Evolutionary conservation across 345 rosid genomes (phyloP).

Genomic region (Camelina neglecta): DNA sequence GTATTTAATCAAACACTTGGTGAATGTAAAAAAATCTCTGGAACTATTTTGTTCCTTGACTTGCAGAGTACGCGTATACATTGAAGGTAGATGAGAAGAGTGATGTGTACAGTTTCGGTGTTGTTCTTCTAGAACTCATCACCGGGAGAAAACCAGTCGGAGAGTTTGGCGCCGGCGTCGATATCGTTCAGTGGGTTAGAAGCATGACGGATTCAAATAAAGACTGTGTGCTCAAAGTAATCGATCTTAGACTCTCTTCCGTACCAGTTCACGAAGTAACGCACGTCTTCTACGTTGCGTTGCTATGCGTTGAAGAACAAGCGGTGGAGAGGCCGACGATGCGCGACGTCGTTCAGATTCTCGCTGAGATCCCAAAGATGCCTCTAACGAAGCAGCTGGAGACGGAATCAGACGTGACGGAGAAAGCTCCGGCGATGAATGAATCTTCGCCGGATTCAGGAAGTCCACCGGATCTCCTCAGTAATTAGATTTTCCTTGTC

Average conservation of each 20-base stretch:
- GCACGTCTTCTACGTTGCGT: conserved; percentile 89
- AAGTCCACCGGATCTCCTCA: conserved; percentile 19
- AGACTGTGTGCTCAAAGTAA: conserved; percentile 76
- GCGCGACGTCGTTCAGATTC: conserved; percentile 94
- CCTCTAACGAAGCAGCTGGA: conserved; percentile 45
- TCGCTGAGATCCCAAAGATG: conserved; percentile 73
- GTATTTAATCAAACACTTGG: conserved; percentile 14
- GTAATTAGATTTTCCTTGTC: neutral
- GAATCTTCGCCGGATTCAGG: conserved; percentile 27
- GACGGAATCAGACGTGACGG: conserved; percentile 45
- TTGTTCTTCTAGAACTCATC: conserved; percentile 80
- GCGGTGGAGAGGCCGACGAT: conserved; percentile 90
- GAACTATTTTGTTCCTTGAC: neutral
- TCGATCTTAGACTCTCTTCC: conserved; percentile 78
- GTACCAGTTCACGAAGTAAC: conserved; percentile 81
- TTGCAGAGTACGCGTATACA: conserved; percentile 88
- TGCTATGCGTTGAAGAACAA: conserved; percentile 93
- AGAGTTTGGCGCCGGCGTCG: conserved; percentile 94
- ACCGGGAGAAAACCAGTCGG: conserved; percentile 87
- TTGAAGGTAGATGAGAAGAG: conserved; percentile 95
- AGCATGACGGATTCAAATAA: conserved; percentile 79
- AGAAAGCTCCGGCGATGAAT: conserved; percentile 15
- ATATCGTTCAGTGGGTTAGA: conserved; percentile 93
- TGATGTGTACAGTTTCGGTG: conserved; percentile 93
- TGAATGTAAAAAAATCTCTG: neutral